phyloP scores from a whole-genome alignment of 2,329 filamentous ascomycete genomes.

The Chaetothyriales sp. region DNA sequence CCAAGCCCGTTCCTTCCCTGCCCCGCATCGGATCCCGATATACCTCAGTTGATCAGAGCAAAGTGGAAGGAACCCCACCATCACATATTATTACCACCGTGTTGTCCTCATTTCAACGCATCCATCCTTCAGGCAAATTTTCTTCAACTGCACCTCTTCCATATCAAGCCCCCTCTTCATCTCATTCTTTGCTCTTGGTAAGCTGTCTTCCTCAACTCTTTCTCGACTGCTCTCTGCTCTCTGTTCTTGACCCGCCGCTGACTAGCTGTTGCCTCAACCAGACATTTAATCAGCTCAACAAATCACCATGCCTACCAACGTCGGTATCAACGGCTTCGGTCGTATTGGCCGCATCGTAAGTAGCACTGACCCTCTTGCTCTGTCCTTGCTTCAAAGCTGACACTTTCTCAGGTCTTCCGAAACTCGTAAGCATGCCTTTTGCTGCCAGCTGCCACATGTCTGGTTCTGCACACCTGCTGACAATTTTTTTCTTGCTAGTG shows the following conservation, averaged over 20 bases:
- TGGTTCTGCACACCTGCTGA: conserved; percentile 14
- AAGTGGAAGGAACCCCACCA: not conserved
- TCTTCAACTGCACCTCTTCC: not conserved
- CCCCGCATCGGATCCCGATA: not conserved
- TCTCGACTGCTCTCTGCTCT: not conserved
- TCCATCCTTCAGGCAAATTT: not conserved
- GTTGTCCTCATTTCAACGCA: not conserved
- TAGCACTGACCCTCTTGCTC: conserved; percentile 13
- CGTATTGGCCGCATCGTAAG: conserved; percentile 86
- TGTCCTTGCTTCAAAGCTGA: conserved; percentile 16
- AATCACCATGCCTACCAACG: conserved; percentile 48
- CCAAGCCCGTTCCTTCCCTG: not conserved
- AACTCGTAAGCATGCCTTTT: conserved; percentile 54
- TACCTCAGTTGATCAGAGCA: not conserved
- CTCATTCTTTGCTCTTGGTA: not conserved
- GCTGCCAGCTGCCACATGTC: conserved; percentile 1
- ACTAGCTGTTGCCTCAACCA: not conserved
- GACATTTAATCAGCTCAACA: not conserved
- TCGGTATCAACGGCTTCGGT: conserved; percentile 99
- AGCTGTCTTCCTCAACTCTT: not conserved
- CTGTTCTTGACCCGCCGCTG: not conserved
- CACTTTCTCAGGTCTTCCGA: conserved; percentile 57
- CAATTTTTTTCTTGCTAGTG: conserved; percentile 28
- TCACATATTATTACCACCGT: not conserved
- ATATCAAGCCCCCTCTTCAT: not conserved